Conservation (phyloP, 2,329 filamentous ascomycete species). For the Sporothrix brunneoviolacea region DNA sequence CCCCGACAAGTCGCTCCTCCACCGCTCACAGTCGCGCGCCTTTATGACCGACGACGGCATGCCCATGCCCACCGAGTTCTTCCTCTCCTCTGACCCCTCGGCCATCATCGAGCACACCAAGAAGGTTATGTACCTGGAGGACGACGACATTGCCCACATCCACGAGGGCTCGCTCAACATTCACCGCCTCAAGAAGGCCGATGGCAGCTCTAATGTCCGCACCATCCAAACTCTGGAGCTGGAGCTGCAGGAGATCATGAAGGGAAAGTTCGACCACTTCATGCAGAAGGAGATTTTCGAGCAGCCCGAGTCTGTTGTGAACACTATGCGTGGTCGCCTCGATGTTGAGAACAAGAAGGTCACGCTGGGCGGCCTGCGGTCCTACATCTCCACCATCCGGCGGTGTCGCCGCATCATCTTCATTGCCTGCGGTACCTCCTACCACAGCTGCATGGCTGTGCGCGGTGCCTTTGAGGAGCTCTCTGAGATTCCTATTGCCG, state of each 20-base stretch:
- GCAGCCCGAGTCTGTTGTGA: slow-evolving; percentile 98
- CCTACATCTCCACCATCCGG: slow-evolving; percentile 94
- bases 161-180: slow-evolving; percentile 99
- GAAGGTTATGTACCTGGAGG: slow-evolving; percentile 99
- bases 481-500: slow-evolving; percentile 93
- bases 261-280: slow-evolving; percentile 99
- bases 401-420: slow-evolving; percentile 97
- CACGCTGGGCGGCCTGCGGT: slow-evolving; percentile 88
- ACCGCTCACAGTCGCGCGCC: slow-evolving; percentile 95
- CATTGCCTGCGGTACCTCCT: slow-evolving; percentile 96
- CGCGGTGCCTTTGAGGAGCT: slow-evolving; percentile 97
- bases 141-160: slow-evolving; percentile 99
- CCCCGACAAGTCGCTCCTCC: slow-evolving; percentile 94
- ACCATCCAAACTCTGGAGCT: slow-evolving; percentile 98
- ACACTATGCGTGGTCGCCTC: slow-evolving; percentile 98
- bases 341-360: slow-evolving; percentile 91
- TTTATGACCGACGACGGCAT: slow-evolving; percentile 98
- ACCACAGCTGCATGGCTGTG: slow-evolving; percentile 99
- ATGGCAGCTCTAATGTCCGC: slow-evolving; percentile 93
- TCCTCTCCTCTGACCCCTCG: slow-evolving; percentile 96
- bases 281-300: slow-evolving; percentile 99
- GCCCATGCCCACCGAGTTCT: slow-evolving; percentile 98
- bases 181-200: slow-evolving; percentile 93
- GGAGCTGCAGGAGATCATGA: slow-evolving; percentile 99
- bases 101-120: slow-evolving; percentile 99